Percentiles rank a stretch among this genome's conserved stretches.
phyloP scores from a whole-genome alignment of 73 alveolate genomes.

The Tetrahymena borealis region DNA sequence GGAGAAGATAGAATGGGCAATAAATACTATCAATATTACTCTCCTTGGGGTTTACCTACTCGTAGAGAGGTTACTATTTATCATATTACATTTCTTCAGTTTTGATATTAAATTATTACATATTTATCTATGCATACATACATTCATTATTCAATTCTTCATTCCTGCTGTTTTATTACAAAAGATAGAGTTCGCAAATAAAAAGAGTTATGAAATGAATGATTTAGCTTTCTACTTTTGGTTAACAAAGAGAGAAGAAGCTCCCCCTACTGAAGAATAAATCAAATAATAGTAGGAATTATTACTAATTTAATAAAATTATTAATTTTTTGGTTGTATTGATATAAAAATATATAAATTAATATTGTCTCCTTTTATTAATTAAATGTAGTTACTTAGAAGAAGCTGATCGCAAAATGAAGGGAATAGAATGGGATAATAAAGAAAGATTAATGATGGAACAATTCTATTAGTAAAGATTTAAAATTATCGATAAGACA shows the following conservation, averaged over 20 bases:
- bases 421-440: neutral
- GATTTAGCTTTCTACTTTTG: conserved; percentile 37
- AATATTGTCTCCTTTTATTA: no score
- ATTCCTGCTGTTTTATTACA: no score
- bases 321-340: no score
- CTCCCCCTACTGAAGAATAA: conserved; percentile 11
- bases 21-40: conserved; percentile 18
- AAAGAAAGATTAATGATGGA: neutral
- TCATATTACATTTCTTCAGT: neutral
- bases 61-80: conserved; percentile 12
- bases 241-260: conserved; percentile 14
- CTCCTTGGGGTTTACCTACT: conserved; percentile 26
- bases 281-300: conserved; percentile 6
- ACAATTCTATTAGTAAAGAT: neutral
- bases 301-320: neutral
- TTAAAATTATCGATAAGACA: neutral
- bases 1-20: conserved; percentile 32
- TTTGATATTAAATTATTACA: neutral
- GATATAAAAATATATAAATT: no score
- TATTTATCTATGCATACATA: neutral
- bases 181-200: conserved; percentile 18
- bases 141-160: no score
- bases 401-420: neutral
- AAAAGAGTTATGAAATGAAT: conserved; percentile 10
- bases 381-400: neutral